These are phyloP conservation scores for Zygosaccharomyces rouxii DNA, from an alignment of 805 yeast genomes.

Conservation along the genomic window DNA sequence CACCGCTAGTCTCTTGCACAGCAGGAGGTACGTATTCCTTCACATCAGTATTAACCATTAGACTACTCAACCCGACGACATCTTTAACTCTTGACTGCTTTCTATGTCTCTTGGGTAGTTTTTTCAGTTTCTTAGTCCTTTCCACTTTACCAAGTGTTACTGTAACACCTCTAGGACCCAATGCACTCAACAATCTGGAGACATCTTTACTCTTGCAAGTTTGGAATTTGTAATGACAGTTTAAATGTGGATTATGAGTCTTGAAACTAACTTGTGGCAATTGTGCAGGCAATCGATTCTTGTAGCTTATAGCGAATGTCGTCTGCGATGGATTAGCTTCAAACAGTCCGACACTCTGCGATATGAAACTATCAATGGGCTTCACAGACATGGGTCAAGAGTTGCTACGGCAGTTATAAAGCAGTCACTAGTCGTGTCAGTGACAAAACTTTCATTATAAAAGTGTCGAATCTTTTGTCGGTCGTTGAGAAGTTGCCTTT, in stretches of 20 bases:
- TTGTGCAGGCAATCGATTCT: conserved; percentile 1
- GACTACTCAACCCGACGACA: conserved; percentile 25
- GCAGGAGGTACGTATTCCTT: conserved; percentile 22
- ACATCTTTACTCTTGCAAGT: conserved; percentile 69
- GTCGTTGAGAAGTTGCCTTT: not conserved
- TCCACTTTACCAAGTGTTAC: conserved; percentile 26
- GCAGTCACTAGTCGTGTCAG: not conserved
- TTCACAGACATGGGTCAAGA: conserved; percentile 22
- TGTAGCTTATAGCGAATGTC: conserved; percentile 33
- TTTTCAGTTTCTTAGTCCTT: conserved; percentile 13
- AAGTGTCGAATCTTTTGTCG: not conserved
- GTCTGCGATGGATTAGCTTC: conserved; percentile 41
- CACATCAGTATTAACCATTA: conserved; percentile 30
- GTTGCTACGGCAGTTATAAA: not conserved
- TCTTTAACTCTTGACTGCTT: conserved; percentile 17
- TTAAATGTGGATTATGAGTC: conserved; percentile 59
- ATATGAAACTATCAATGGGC: conserved; percentile 41
- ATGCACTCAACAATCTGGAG: conserved; percentile 61
- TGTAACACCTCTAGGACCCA: conserved; percentile 64
- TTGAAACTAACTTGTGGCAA: conserved; percentile 41
- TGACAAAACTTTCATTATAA: not conserved
- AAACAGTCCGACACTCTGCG: conserved; percentile 39
- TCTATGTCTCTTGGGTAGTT: conserved; percentile 9
- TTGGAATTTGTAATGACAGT: conserved; percentile 53
- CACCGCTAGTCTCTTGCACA: conserved; percentile 11